Base-by-base conservation (phyloP, 495 filamentous ascomycete species). In the Cercophora newfieldiana region DNA sequence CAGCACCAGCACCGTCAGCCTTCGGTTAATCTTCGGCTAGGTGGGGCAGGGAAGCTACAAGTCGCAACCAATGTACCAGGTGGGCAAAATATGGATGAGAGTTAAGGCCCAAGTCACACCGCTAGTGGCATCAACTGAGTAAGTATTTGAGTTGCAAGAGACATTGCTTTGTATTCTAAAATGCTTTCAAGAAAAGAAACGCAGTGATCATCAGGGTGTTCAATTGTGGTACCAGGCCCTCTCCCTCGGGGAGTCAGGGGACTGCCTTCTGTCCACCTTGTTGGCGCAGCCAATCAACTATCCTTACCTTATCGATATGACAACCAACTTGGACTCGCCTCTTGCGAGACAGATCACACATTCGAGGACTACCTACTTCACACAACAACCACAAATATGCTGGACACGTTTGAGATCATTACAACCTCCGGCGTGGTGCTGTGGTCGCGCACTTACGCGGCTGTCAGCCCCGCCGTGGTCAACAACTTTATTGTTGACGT, bases 341-440 rank as follows among this genome's bases (percentile, higher is more conserved):
- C 50, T 26, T 53, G 19, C n/a, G 54, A 44, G 58, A 21, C 29
- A 48, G 58, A 22, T 24, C 12, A 19, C 58, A 60, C 29, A 60
- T 60, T 25, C 18, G n/a, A 24, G 26, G 54, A 57, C 21, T 49
- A 21, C 22, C 47, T 21, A 24, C 59, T 21, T 28, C 21, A 47
- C 21, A n/a, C 21, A 25, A 26, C 29, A 26, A 48, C 31, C 19
- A 48, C 37, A 16, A 78, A 69, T 29, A 97, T 97, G 94, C 81
- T 99, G 77, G 95, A 99, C 78, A 88, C 90, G 19, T 98, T 99
- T 73, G 95, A 99, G 78, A 94, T 99, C 63, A 75, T 99, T 24
- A 96, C 92, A 61, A 96, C 94, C 37, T 97, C 95, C 19, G 95
- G 95, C 25, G 93, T 99, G 57, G 95, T 99, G 51, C 84, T 99